These are phyloP conservation scores for Chytriomyces confervae DNA, from an alignment of 192 early-diverging fungal species.

Conservation along the genomic window DNA sequence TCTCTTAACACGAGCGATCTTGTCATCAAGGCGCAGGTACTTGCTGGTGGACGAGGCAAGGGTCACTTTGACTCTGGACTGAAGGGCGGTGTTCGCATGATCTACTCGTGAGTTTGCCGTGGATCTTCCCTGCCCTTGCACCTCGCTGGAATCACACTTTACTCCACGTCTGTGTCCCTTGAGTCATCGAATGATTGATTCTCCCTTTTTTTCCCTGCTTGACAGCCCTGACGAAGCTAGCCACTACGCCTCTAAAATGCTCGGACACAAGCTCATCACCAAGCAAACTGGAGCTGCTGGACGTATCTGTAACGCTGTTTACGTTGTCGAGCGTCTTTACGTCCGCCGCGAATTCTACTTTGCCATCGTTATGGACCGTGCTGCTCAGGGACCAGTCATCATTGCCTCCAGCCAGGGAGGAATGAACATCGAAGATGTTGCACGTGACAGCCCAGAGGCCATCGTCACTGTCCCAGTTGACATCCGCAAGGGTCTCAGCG, in stretches of 20 bases:
- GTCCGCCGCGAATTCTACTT: constrained; percentile 98
- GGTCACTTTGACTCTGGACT: constrained; percentile 93
- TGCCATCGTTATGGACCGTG: constrained; percentile 96
- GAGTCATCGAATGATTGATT: no score
- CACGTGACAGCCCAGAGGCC: constrained; percentile 91
- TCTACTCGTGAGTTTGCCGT: constrained; percentile 75
- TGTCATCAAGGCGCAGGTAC: constrained; percentile 79
- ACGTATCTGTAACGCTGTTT: constrained; percentile 91
- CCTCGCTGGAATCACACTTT: background rate
- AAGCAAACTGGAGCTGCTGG: constrained; percentile 97
- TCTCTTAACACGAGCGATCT: constrained; percentile 70
- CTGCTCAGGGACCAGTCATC: constrained; percentile 89
- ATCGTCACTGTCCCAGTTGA: constrained; percentile 91
- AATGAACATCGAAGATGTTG: constrained; percentile 96
- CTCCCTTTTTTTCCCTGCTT: background rate
- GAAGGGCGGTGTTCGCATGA: constrained; percentile 92
- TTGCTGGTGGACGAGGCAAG: constrained; percentile 98
- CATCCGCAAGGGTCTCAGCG: constrained; percentile 80
- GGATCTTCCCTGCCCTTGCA: background rate
- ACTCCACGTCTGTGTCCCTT: background rate
- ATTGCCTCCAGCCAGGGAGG: constrained; percentile 97
- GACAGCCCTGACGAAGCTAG: constrained; percentile 82
- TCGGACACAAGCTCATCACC: constrained; percentile 95
- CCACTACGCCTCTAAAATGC: constrained; percentile 88
- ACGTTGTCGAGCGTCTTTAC: constrained; percentile 94